Percentiles rank a stretch among this genome's conserved stretches.
Conservation (phyloP, 2,329 filamentous ascomycete genomes). For the Ceratocystis ficicola region DNA sequence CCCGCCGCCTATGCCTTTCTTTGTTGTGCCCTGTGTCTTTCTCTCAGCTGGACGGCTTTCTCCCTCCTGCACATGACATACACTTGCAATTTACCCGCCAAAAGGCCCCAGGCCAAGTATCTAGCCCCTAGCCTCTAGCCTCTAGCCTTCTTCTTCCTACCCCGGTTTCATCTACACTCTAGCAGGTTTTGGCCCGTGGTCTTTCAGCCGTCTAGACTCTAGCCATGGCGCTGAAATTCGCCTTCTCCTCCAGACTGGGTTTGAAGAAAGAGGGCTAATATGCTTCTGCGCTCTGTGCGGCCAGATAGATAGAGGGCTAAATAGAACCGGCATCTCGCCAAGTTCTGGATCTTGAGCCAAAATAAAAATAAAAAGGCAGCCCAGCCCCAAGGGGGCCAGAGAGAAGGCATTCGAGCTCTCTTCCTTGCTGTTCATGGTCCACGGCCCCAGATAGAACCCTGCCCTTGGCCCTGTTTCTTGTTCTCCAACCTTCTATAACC, state of each 20-base stretch:
- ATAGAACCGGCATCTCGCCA: neutral
- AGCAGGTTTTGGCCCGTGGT: neutral
- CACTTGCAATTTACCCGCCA: too few species aligned
- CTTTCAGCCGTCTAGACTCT: neutral
- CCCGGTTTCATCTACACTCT: too few species aligned
- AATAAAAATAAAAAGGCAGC: neutral
- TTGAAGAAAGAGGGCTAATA: neutral
- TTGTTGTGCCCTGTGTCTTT: too few species aligned
- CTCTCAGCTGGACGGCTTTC: too few species aligned
- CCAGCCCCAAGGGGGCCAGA: neutral
- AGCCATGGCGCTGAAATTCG: neutral
- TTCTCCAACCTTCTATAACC: neutral
- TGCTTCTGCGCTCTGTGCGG: neutral
- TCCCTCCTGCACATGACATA: too few species aligned
- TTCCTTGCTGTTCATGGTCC: neutral
- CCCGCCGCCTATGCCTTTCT: too few species aligned
- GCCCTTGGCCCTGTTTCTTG: neutral
- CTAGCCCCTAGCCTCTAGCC: too few species aligned
- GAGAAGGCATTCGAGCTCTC: neutral
- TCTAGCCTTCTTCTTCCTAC: too few species aligned
- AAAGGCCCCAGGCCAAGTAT: too few species aligned
- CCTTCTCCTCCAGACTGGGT: neutral
- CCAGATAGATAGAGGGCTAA: neutral
- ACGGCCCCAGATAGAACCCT: neutral
- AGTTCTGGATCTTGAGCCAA: too few species aligned